Evolutionary conservation across 768 basidiomycete species (phyloP).

Genomic region (Leucocoprinus birnbaumii): DNA sequence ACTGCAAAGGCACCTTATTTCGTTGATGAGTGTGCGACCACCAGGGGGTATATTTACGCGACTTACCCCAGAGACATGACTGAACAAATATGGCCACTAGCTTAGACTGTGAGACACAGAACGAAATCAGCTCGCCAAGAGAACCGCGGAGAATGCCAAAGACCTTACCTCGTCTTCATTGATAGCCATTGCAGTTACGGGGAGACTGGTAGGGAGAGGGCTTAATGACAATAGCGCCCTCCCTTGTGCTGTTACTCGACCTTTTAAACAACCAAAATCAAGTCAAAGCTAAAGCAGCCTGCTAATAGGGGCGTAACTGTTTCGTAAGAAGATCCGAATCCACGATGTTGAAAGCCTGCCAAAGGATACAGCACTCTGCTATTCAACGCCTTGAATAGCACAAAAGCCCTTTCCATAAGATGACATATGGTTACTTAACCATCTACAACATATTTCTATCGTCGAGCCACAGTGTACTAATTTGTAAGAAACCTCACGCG

Average conservation of each 20-base stretch:
- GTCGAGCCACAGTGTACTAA: background rate
- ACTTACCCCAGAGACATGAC: constrained; percentile 23
- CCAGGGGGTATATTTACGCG: too few species aligned
- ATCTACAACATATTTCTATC: background rate
- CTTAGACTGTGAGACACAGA: constrained; percentile 14
- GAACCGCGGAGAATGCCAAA: background rate
- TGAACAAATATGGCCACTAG: constrained; percentile 26
- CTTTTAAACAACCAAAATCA: too few species aligned
- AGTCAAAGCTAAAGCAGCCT: too few species aligned
- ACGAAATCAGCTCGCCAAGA: background rate
- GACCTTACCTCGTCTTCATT: constrained; percentile 14
- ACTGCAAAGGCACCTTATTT: constrained; percentile 28
- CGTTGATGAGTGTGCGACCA: too few species aligned
- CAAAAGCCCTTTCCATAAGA: constrained; percentile 7
- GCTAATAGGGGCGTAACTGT: too few species aligned
- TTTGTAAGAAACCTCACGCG: background rate
- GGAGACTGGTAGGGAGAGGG: background rate
- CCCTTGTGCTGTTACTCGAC: background rate
- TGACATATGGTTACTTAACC: background rate
- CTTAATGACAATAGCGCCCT: too few species aligned
- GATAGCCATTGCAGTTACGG: constrained; percentile 9
- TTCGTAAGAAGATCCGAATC: too few species aligned
- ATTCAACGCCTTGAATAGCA: constrained; percentile 1
- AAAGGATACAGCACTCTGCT: too few species aligned
- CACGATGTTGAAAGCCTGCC: too few species aligned